A percentile compares a stretch with the other conserved stretches of the same genome.
Evolutionary conservation across 306 rosid species (phyloP).

Genomic region (Vigna nakashimae): DNA sequence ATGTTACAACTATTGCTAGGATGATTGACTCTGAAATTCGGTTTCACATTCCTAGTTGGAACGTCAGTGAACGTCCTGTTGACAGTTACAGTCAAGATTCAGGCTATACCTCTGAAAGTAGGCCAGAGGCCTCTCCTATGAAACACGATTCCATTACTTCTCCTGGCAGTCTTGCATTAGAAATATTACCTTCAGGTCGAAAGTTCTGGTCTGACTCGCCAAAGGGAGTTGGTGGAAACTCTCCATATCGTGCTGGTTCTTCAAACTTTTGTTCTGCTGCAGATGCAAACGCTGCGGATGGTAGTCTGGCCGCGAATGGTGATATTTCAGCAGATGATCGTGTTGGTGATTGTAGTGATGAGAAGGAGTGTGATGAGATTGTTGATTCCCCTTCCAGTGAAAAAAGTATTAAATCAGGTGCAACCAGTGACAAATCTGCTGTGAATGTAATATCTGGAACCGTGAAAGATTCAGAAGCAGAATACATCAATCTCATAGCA

Average conservation of each 20-base stretch:
- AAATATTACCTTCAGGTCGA: conserved; percentile 88
- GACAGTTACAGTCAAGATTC: conserved; percentile 47
- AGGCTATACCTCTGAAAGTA: conserved; percentile 50
- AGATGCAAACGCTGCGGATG: conserved; percentile 40
- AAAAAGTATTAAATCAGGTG: conserved; percentile 37
- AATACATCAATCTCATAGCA: conserved; percentile 50
- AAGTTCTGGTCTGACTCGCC: conserved; percentile 95
- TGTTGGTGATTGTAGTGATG: conserved; percentile 31
- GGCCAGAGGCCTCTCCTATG: conserved; percentile 51
- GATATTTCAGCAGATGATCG: conserved; percentile 36
- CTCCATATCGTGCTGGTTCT: conserved; percentile 57
- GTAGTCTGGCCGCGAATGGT: conserved; percentile 38
- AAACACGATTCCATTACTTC: conserved; percentile 44
- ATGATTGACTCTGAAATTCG: conserved; percentile 82
- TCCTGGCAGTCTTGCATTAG: conserved; percentile 64
- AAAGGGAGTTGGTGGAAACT: conserved; percentile 60
- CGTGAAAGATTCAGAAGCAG: conserved; percentile 40
- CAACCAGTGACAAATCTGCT: conserved; percentile 41
- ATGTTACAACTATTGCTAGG: conserved; percentile 83
- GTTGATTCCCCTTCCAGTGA: conserved; percentile 40
- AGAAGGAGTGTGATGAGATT: conserved; percentile 1
- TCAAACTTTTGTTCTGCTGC: conserved; percentile 53
- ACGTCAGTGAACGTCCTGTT: conserved; percentile 43
- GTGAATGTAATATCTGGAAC: conserved; percentile 35
- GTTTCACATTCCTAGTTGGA: conserved; percentile 75